Evolutionary conservation across 768 basidiomycete species (phyloP).

Genomic region (Suillus subluteus): DNA sequence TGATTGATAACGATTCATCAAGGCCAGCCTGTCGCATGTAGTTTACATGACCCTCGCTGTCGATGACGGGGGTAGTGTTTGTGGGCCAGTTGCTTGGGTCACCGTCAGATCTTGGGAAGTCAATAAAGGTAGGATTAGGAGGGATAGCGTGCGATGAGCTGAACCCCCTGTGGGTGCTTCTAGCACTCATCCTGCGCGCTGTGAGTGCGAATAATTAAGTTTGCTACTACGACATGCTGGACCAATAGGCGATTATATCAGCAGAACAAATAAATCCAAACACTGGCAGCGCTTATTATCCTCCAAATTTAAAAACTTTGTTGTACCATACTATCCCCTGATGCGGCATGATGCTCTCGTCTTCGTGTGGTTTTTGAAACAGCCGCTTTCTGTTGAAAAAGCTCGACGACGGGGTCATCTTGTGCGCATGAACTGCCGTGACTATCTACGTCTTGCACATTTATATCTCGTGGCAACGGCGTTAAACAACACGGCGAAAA

Average conservation of each 20-base stretch:
- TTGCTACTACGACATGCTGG: constrained; percentile 2
- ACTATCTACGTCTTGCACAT: constrained; percentile 65
- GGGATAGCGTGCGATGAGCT: constrained; percentile 41
- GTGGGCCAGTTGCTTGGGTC: constrained; percentile 54
- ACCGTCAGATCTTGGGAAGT: constrained; percentile 69
- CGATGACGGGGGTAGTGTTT: constrained; percentile 56
- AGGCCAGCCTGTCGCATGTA: constrained; percentile 60
- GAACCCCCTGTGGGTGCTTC: constrained; percentile 12
- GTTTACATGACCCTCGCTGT: constrained; percentile 69
- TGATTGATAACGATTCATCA: constrained; percentile 53
- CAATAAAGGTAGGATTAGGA: constrained; percentile 55
- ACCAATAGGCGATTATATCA: constrained; percentile 7
- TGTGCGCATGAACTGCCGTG: constrained; percentile 41
- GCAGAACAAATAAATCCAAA: constrained; percentile 4
- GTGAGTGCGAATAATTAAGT: background rate
- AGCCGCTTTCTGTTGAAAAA: background rate
- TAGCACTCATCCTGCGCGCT: constrained; percentile 26
- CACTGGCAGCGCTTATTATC: background rate
- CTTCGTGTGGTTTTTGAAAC: background rate
- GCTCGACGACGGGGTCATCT: background rate
- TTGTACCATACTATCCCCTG: background rate
- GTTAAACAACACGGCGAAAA: constrained; percentile 76
- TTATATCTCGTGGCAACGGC: constrained; percentile 47
- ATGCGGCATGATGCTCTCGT: background rate
- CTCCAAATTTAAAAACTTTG: background rate